A percentile compares a stretch with the other conserved stretches of the same genome.
Evolutionary conservation across 164 flowering plant species (phyloP).

Genomic region (Vitis rotundifolia): DNA sequence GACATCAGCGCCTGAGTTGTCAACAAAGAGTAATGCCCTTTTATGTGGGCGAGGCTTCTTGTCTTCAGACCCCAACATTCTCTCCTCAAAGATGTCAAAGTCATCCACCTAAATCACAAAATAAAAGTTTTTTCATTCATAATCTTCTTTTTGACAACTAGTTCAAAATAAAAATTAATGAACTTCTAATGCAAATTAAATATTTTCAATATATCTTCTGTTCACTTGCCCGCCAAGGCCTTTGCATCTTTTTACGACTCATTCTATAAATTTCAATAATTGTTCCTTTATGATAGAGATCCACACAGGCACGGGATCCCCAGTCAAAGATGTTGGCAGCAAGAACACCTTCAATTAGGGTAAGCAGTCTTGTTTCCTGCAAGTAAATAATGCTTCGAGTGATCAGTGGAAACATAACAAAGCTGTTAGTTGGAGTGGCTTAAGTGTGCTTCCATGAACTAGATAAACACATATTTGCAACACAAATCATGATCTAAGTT

Average conservation of each 20-base stretch:
- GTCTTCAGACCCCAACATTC: constrained; percentile 82
- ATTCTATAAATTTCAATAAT: constrained; percentile 96
- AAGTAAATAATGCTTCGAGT: constrained; percentile 14
- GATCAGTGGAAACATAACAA: background rate
- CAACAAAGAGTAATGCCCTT: constrained; percentile 97
- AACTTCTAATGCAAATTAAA: background rate
- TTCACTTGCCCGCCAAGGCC: constrained; percentile 91
- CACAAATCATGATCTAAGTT: background rate
- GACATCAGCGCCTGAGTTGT: constrained; percentile 96
- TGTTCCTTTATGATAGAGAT: constrained; percentile 95
- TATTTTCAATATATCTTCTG: background rate
- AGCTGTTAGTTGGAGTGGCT: no score
- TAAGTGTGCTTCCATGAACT: no score
- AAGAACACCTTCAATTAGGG: constrained; percentile 93
- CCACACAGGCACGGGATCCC: constrained; percentile 99
- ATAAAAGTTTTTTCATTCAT: background rate
- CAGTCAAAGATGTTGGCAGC: constrained; percentile 99
- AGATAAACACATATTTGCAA: background rate
- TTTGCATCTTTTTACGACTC: constrained; percentile 97
- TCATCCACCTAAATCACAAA: constrained; percentile 77
- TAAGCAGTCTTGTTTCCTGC: constrained; percentile 83
- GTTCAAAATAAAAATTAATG: background rate
- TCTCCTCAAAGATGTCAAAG: constrained; percentile 77
- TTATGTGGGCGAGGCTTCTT: constrained; percentile 58
- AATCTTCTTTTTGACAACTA: background rate